Evolutionary conservation across 192 early-diverging fungal genomes (phyloP).

Genomic region (Linnemannia exigua): DNA sequence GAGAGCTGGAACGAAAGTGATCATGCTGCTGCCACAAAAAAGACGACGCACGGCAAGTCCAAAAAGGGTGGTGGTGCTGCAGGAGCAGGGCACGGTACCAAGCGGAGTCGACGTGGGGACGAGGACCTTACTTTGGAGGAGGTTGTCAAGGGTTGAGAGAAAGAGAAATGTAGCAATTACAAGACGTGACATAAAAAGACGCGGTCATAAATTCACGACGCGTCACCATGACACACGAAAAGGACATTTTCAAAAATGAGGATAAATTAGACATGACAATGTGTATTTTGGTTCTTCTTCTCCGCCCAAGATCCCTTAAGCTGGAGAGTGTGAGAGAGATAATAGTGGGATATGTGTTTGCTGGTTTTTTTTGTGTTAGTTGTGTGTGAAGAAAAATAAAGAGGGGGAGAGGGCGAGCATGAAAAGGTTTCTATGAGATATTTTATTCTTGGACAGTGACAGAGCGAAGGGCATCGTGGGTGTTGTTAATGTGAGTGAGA

Average conservation of each 20-base stretch:
- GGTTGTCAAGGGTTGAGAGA: conserved; percentile 2
- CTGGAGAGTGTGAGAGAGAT: not conserved
- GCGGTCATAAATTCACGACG: no score
- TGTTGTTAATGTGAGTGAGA: not conserved
- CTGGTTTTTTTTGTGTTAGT: no score
- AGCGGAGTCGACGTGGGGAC: not conserved
- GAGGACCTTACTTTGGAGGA: conserved; percentile 9
- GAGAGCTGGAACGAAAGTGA: not conserved
- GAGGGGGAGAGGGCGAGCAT: not conserved
- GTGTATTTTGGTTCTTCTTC: not conserved
- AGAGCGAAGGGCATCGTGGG: not conserved
- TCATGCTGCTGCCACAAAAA: no score
- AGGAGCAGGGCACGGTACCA: not conserved
- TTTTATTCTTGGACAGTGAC: conserved; percentile 18
- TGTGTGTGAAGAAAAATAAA: not conserved
- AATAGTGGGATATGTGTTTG: not conserved
- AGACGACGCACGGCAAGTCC: no score
- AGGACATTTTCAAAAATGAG: not conserved
- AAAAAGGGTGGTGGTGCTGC: not conserved
- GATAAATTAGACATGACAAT: not conserved
- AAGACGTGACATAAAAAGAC: not conserved
- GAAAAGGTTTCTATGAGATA: conserved; percentile 32
- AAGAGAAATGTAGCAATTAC: not conserved
- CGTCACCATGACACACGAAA: not conserved
- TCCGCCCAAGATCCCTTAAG: not conserved